Evolutionary conservation across 2,329 filamentous ascomycete genomes (phyloP), one percentile per base, ranked within the genome.

Genomic region (Cryphonectria parasitica): DNA sequence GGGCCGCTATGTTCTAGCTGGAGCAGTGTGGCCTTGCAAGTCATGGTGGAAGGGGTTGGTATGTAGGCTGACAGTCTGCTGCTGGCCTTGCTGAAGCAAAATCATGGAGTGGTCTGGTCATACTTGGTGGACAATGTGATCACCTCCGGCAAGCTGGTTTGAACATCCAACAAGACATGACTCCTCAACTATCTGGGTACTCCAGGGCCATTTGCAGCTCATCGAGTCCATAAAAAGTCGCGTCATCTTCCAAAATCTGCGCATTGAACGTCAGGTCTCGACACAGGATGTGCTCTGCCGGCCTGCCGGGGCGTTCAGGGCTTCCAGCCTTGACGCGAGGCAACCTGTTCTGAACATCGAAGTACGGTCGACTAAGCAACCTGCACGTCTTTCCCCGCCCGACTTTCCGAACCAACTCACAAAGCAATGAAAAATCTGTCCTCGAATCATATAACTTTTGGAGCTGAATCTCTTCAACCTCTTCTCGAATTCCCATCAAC

Each of bases 21-120:
- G 25, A 31, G 25, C 11, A n/a, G 25, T 17, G 11, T 56, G 52
- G 25, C n/a, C 52, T 15, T 56, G 11, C 17, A 15, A 15, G 8
- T 8, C 0, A n/a, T 11, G n/a, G 4, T 3, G 3, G 0, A n/a
- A n/a, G n/a, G n/a, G 49, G 2, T 4, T 54, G 49, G 22, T 17
- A 36, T 28, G 13, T 36, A 11, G 28, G 28, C 56, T 60, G 49
- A n/a, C 3, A 19, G 7, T 54, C 8, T 54, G 49, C 7, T 25
- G 49, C n/a, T 54, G 49, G n/a, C 49, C n/a, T 54, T 54, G 49
- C n/a, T 54, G 0, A 25, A 19, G n/a, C n/a, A 54, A 43, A 17
- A 25, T 22, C 10, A 54, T 11, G 7, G 49, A 19, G 49, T 54
- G 22, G n/a, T 1, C 22, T 49, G 45, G 19, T 22, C 45, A 49